Conservation (phyloP, 495 filamentous ascomycete genomes). For the Xylaria curta region DNA sequence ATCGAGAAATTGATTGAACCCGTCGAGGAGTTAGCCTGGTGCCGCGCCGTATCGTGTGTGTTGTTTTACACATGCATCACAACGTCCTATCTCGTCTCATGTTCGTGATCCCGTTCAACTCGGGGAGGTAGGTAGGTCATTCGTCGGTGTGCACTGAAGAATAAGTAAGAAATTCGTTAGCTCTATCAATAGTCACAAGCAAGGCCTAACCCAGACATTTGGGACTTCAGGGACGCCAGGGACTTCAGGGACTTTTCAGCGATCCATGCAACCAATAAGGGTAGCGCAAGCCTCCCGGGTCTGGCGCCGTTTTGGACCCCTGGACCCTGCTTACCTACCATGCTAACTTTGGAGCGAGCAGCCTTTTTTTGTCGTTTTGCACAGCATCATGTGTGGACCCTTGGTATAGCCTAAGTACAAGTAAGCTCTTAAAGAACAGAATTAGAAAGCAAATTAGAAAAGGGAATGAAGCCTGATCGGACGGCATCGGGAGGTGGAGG, state of each 20-base stretch:
- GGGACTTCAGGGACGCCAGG: background rate
- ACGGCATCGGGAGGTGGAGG: background rate
- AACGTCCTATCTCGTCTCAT: too few relatives aligned
- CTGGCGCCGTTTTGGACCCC: slow-evolving; percentile 18
- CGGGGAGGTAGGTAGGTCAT: background rate
- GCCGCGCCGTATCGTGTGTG: background rate
- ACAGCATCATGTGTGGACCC: slow-evolving; percentile 14
- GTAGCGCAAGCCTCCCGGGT: slow-evolving; percentile 11
- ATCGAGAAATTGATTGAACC: slow-evolving; percentile 3
- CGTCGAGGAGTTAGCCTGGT: background rate
- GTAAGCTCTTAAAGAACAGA: background rate
- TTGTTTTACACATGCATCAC: background rate
- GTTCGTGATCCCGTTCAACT: too few relatives aligned
- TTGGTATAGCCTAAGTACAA: background rate
- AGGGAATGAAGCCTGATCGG: background rate
- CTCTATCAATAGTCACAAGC: too few relatives aligned
- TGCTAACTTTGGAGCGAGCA: background rate
- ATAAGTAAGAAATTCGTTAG: background rate
- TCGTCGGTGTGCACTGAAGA: background rate
- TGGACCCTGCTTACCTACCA: slow-evolving; percentile 1
- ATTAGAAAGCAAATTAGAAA: background rate
- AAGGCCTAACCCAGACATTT: background rate
- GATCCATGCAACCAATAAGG: slow-evolving; percentile 10
- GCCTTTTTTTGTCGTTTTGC: background rate
- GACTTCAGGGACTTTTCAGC: background rate